A percentile compares a stretch with the other conserved stretches of the same genome.
phyloP scores from a whole-genome alignment of 306 rosid genomes.

The apple (Malus domestica) region ASM211411v1 NC_041799.1:278001-278500 shows the following conservation, averaged over 20 bases:
- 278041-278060: constrained; percentile 96
- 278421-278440: constrained; percentile 54
- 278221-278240: constrained; percentile 16
- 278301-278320: constrained; percentile 47
- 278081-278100: constrained; percentile 22
- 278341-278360: constrained; percentile 41
- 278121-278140: constrained; percentile 46
- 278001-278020: constrained; percentile 98
- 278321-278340: constrained; percentile 39
- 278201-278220: not conserved
- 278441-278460: constrained; percentile 23
- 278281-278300: constrained; percentile 28
- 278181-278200: constrained; percentile 26
- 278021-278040: constrained; percentile 94
- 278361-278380: constrained; percentile 66
- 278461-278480: constrained; percentile 52
- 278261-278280: constrained; percentile 86
- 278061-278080: constrained; percentile 90
- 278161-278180: not conserved
- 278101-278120: not conserved
- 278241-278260: constrained; percentile 15
- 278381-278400: constrained; percentile 34
- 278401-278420: constrained; percentile 27
- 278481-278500: constrained; percentile 20
- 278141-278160: constrained; percentile 23